phyloP scores from a whole-genome alignment of 2,329 filamentous ascomycete species.

The Aspergillus candidus region DNA sequence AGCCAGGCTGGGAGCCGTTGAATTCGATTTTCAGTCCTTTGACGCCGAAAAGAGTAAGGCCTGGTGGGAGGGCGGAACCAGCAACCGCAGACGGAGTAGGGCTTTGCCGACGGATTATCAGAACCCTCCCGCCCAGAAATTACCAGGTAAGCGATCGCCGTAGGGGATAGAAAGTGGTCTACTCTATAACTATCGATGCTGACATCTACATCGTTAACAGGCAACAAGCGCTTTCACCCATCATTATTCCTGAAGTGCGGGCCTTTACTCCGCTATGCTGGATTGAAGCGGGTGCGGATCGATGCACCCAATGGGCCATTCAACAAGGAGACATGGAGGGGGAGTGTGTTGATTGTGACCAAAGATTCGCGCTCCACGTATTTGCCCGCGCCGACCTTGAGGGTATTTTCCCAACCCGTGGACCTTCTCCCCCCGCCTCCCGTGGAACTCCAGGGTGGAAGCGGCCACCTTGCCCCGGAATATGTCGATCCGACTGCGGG shows the following conservation, averaged over 20 bases:
- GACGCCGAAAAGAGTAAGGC: conserved; percentile 50
- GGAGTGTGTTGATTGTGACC: conserved; percentile 93
- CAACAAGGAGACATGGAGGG: conserved; percentile 81
- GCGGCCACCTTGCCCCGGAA: conserved; percentile 59
- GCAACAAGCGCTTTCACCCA: conserved; percentile 68
- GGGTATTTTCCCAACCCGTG: conserved; percentile 81
- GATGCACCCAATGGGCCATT: conserved; percentile 28
- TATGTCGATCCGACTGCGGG: conserved; percentile 87
- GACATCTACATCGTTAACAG: conserved; percentile 10
- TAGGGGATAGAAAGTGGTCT: too few species aligned
- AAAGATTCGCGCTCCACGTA: conserved; percentile 78
- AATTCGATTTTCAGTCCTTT: conserved; percentile 54
- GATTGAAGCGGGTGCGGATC: conserved; percentile 56
- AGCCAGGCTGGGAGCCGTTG: conserved; percentile 52
- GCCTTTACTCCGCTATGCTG: conserved; percentile 82
- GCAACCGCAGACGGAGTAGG: conserved; percentile 44
- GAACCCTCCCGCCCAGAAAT: conserved; percentile 26
- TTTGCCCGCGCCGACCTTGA: conserved; percentile 66
- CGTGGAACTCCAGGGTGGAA: conserved; percentile 57
- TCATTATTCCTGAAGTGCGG: conserved; percentile 82
- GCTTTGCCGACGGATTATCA: conserved; percentile 32
- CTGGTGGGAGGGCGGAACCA: conserved; percentile 69
- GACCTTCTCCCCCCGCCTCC: conserved; percentile 75
- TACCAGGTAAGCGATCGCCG: conserved; percentile 22
- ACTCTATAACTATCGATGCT: background rate